A percentile compares a stretch with the other conserved stretches of the same genome.
Conservation (phyloP, 2,329 filamentous ascomycete species). For the Coniochaeta sp. region DNA sequence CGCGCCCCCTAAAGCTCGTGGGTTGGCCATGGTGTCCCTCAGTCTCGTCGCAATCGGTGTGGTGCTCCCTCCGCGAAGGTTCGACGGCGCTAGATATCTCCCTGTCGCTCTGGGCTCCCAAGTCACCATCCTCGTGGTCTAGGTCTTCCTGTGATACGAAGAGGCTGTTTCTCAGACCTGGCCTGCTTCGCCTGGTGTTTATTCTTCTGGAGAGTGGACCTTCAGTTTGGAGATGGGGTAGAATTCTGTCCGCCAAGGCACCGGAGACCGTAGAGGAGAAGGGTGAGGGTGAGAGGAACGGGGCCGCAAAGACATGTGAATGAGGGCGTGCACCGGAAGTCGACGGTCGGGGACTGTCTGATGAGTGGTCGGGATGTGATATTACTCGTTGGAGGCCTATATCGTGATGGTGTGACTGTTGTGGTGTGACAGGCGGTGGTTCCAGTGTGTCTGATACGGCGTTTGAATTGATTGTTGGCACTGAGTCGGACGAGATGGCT, state of each 20-base stretch:
- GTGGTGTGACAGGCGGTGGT: constrained; percentile 13
- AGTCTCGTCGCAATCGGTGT: constrained; percentile 6
- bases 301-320: constrained; percentile 33
- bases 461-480: constrained; percentile 8
- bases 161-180: constrained; percentile 45
- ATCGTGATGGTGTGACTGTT: too few relatives aligned
- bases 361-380: not conserved
- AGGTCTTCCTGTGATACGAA: constrained; percentile 43
- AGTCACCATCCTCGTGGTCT: constrained; percentile 15
- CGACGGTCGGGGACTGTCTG: constrained; percentile 20
- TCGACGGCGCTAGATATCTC: constrained; percentile 5
- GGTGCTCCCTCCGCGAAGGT: constrained; percentile 12
- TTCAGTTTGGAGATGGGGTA: constrained; percentile 26
- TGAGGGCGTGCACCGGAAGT: constrained; percentile 25
- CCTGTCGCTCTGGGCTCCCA: not conserved
- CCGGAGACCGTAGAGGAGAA: constrained; percentile 53
- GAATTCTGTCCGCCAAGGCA: constrained; percentile 48
- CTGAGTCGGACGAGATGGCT: constrained; percentile 19
- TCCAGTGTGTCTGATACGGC: constrained; percentile 15
- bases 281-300: constrained; percentile 52
- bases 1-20: constrained; percentile 22
- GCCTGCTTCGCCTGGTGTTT: constrained; percentile 39
- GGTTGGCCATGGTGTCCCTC: constrained; percentile 11
- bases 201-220: constrained; percentile 19
- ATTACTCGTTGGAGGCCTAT: not conserved